Conservation (phyloP, 2,329 filamentous ascomycete genomes). For the Colletotrichum sp. region DNA sequence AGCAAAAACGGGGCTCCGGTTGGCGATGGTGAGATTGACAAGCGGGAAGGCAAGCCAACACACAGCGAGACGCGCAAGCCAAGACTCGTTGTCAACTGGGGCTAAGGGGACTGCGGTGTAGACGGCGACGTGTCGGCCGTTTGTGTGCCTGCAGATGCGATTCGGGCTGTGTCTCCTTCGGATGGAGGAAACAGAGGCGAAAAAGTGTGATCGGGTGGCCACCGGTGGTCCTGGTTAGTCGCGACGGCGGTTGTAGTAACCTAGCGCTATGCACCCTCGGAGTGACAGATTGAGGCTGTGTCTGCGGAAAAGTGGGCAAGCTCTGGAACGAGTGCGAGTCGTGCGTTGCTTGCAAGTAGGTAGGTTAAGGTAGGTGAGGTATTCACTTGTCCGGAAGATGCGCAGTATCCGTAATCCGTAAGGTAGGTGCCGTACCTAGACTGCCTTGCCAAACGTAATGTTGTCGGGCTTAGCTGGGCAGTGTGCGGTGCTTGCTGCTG, state of each 20-base stretch:
- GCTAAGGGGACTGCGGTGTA: not conserved
- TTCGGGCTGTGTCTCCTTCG: not conserved
- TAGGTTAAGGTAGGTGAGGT: not conserved
- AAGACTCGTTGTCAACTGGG: not conserved
- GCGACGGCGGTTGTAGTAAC: slow-evolving; percentile 12
- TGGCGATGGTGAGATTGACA: not conserved
- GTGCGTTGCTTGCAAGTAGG: not conserved
- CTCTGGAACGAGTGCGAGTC: slow-evolving; percentile 7
- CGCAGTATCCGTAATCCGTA: not conserved
- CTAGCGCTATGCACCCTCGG: not conserved
- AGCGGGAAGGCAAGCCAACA: not conserved
- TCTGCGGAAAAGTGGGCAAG: slow-evolving; percentile 8
- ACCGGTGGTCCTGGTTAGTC: not conserved
- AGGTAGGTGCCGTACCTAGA: not conserved
- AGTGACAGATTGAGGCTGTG: slow-evolving; percentile 10
- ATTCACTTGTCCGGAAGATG: not conserved
- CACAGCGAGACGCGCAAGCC: not conserved
- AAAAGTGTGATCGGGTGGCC: not conserved
- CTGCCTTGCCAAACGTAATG: not conserved
- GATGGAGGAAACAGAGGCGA: not conserved
- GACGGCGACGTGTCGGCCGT: not conserved
- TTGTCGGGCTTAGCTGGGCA: not conserved
- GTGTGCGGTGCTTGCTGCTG: not conserved
- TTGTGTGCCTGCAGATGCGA: not conserved
- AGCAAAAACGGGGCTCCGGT: not conserved